Evolutionary conservation across 192 early-diverging fungal species (phyloP).

Genomic region (Neocallimastix lanati): DNA sequence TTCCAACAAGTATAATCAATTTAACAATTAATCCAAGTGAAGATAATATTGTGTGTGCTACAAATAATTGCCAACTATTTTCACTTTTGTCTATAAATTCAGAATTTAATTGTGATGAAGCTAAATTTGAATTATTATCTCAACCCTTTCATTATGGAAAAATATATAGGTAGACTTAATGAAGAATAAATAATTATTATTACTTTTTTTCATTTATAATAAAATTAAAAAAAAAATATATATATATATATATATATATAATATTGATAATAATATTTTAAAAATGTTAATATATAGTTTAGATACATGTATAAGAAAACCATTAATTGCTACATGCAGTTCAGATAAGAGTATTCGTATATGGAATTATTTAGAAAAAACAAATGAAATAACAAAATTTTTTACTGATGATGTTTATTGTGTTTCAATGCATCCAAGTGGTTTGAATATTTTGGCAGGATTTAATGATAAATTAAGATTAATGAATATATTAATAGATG

Average conservation of each 20-base stretch:
- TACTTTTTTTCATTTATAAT: too few relatives aligned
- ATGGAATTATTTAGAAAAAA: slow-evolving; percentile 41
- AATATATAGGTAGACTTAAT: slow-evolving; percentile 9
- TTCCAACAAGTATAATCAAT: slow-evolving; percentile 11
- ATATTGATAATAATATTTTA: too few relatives aligned
- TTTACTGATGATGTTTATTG: slow-evolving; percentile 41
- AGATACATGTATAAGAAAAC: slow-evolving; percentile 34
- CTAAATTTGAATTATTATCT: slow-evolving; percentile 25
- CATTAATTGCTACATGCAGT: slow-evolving; percentile 35
- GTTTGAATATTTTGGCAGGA: slow-evolving; percentile 41
- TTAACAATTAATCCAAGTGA: slow-evolving; percentile 28
- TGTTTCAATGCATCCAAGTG: slow-evolving; percentile 37
- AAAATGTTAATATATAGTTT: too few relatives aligned
- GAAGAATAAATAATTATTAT: too few relatives aligned
- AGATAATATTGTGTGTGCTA: slow-evolving; percentile 19
- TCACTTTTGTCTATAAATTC: slow-evolving; percentile 9
- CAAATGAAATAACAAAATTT: slow-evolving; percentile 32
- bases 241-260: too few relatives aligned
- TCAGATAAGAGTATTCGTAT: slow-evolving; percentile 32
- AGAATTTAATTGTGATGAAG: slow-evolving; percentile 20
- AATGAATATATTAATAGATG: slow-evolving; percentile 42
- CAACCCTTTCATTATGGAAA: slow-evolving; percentile 37
- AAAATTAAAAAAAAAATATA: too few relatives aligned
- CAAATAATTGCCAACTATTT: slow-evolving; percentile 21
- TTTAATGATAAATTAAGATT: slow-evolving; percentile 39